Evolutionary conservation across 257 asterid genomes (phyloP).

Genomic region (Rubia yunnanensis): DNA sequence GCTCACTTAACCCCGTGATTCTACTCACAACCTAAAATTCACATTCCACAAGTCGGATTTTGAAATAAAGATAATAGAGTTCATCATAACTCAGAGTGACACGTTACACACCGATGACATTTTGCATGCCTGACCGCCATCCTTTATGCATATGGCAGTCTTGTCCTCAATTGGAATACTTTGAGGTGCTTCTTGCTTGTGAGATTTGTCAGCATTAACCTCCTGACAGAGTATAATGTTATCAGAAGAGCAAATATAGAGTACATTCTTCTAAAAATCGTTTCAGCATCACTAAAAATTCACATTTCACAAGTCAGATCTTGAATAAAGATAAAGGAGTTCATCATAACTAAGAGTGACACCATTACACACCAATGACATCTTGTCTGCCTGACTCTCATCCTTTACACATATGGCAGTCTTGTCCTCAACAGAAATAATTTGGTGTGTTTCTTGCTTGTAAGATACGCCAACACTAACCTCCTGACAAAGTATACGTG

Average conservation of each 20-base stretch:
- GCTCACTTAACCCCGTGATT: slow-evolving; percentile 28
- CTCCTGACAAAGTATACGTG: slow-evolving; percentile 10
- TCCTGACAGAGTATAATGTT: slow-evolving; percentile 10
- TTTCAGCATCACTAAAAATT: slow-evolving; percentile 7
- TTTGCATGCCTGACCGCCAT: not conserved
- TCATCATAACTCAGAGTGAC: not conserved
- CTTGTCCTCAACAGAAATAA: slow-evolving; percentile 6
- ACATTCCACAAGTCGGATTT: slow-evolving; percentile 5
- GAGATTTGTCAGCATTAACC: slow-evolving; percentile 4
- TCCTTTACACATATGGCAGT: slow-evolving; percentile 8
- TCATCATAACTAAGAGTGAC: not conserved
- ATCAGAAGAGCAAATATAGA: too few relatives aligned
- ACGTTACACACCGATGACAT: slow-evolving; percentile 14
- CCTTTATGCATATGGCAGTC: slow-evolving; percentile 8
- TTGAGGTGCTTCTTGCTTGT: slow-evolving; percentile 11
- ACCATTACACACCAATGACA: slow-evolving; percentile 13
- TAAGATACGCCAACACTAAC: slow-evolving; percentile 3
- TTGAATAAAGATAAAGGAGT: not conserved
- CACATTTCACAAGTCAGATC: slow-evolving; percentile 4
- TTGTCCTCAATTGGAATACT: slow-evolving; percentile 6
- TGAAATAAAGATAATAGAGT: not conserved
- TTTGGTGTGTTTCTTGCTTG: slow-evolving; percentile 7
- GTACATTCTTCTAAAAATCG: too few relatives aligned
- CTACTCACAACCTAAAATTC: slow-evolving; percentile 15
- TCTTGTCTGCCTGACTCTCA: slow-evolving; percentile 2